These are phyloP conservation scores for Rubus idaeus DNA, from an alignment of 306 rosid species.

Conservation along the genomic window DNA sequence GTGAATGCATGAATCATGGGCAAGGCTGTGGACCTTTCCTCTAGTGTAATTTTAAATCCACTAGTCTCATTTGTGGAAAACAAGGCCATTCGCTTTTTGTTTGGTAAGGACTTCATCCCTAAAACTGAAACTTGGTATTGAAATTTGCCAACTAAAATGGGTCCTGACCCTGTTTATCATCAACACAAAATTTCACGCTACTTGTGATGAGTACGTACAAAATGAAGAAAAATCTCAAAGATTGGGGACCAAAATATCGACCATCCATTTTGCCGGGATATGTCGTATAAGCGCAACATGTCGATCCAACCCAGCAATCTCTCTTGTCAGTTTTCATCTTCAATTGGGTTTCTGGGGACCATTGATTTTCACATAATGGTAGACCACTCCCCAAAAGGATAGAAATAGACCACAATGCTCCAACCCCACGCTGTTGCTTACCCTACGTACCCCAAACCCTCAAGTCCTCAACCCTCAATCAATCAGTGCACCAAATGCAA, in stretches of 20 bases:
- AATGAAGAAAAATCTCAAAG: slow-evolving; percentile 1
- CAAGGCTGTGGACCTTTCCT: too few relatives aligned
- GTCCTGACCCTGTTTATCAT: neutral
- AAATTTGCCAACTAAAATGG: slow-evolving; percentile 16
- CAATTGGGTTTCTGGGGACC: slow-evolving; percentile 43
- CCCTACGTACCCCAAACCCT: neutral
- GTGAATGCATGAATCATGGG: too few relatives aligned
- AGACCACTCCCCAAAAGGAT: slow-evolving; percentile 31
- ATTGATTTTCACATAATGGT: slow-evolving; percentile 31
- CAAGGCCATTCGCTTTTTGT: neutral
- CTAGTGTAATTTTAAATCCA: too few relatives aligned
- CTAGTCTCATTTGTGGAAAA: neutral
- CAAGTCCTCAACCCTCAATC: too few relatives aligned
- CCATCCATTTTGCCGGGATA: slow-evolving; percentile 31
- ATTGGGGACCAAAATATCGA: slow-evolving; percentile 27
- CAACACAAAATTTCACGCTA: neutral
- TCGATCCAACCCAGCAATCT: slow-evolving; percentile 29
- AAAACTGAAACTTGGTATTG: neutral
- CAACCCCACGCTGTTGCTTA: slow-evolving; percentile 36
- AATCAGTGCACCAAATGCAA: slow-evolving; percentile 14
- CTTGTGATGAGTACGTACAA: slow-evolving; percentile 7
- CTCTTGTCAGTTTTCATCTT: slow-evolving; percentile 32
- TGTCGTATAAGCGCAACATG: slow-evolving; percentile 24
- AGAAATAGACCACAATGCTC: slow-evolving; percentile 27
- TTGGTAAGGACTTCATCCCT: slow-evolving; percentile 5